Conservation (phyloP, 2,329 filamentous ascomycete species). For the Thelonectria blattea region DNA sequence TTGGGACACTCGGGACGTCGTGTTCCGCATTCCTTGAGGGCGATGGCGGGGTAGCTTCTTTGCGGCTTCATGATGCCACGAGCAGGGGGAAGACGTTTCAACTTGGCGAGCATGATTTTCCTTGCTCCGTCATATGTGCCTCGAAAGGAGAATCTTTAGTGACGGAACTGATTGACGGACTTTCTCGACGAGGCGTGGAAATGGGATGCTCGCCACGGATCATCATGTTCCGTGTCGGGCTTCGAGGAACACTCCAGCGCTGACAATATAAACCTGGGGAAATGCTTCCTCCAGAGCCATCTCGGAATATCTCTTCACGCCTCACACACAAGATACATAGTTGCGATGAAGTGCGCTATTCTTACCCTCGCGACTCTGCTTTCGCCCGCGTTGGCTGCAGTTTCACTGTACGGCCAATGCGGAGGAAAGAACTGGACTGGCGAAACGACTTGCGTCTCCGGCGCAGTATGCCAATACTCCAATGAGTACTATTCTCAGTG, state of each 20-base stretch:
- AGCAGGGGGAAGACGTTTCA: not conserved
- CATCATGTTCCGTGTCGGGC: slow-evolving; percentile 7
- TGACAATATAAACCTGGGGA: slow-evolving; percentile 7
- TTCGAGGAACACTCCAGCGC: not conserved
- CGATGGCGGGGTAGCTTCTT: not conserved
- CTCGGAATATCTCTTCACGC: not conserved
- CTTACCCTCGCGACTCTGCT: slow-evolving; percentile 9
- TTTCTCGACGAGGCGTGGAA: slow-evolving; percentile 1
- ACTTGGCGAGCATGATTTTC: not conserved
- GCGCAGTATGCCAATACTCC: slow-evolving; percentile 16
- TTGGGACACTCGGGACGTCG: not conserved
- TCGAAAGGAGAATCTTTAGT: not conserved
- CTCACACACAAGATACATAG: not conserved
- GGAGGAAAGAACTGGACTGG: slow-evolving; percentile 17
- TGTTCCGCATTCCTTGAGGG: not conserved
- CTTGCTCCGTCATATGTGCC: not conserved
- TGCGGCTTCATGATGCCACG: not conserved
- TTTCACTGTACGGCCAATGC: slow-evolving; percentile 20
- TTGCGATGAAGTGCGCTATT: slow-evolving; percentile 7
- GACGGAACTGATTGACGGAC: slow-evolving; percentile 14
- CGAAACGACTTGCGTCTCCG: slow-evolving; percentile 14
- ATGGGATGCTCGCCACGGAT: not conserved
- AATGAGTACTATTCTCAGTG: slow-evolving; percentile 25
- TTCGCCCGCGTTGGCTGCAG: slow-evolving; percentile 12
- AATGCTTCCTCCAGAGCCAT: not conserved